Evolutionary conservation across 148 eudicot genomes (phyloP), one percentile per base, ranked within the genome.

Genomic region (Drosera capensis): DNA sequence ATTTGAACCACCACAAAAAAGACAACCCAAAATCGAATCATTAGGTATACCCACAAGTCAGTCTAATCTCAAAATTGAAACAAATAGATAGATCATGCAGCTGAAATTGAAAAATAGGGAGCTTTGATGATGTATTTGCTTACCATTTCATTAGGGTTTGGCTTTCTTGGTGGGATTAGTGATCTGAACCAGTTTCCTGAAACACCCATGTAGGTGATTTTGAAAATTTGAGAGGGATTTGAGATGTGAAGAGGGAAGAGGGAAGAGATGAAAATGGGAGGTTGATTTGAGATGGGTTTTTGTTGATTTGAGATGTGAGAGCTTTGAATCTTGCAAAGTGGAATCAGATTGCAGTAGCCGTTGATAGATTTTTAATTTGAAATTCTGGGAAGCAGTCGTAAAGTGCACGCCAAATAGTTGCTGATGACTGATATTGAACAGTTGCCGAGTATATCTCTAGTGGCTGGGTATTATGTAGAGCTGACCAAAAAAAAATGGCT

Each of bases 181-280:
- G 81, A 72, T 45, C 71, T 90, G 3, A 90, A 59, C 97, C 97
- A 90, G 41, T 74, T 87, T 54, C 71, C 78, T 9, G 90, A 62
- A 19, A 56, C 68, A 60, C 95, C 97, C 97, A 88, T n/a, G n/a
- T n/a, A n/a, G n/a, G n/a, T n/a, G n/a, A n/a, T n/a, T 88, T 65
- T 48, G 43, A 30, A 23, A 34, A 24, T 44, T 2, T 56, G 35
- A 45, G 11, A 37, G 30, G 15, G 25, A 3, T 25, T 23, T 23
- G 17, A 30, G n/a, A n/a, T n/a, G n/a, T n/a, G 30, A 5, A 26
- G 25, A 5, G 31, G 19, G 23, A 25, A 20, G 28, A n/a, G n/a
- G n/a, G n/a, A n/a, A n/a, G 15, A 43, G 9, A 17, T 7, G 45
- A 16, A 42, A 16, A 7, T 21, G 15, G n/a, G n/a, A n/a, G n/a